A percentile compares a stretch with the other conserved stretches of the same genome.
phyloP scores from a whole-genome alignment of 1,139 yeast genomes.

The Barnettozyma hawaiiensis region DNA sequence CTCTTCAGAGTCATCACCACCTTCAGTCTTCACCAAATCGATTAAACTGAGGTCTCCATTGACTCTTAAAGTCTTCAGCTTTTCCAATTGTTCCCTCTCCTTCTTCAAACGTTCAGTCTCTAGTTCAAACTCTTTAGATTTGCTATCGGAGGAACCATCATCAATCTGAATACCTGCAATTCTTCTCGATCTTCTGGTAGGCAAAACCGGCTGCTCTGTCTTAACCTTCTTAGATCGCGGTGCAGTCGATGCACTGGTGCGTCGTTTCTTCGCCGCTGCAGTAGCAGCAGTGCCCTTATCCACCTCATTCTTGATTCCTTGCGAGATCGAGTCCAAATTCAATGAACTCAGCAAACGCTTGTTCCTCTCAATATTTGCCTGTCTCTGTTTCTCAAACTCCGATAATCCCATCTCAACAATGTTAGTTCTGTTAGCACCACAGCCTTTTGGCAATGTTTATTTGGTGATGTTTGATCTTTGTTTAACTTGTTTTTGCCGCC shows the following conservation, averaged over 20 bases:
- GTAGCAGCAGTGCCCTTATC: constrained; percentile 16
- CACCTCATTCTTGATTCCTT: constrained; percentile 23
- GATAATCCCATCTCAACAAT: constrained; percentile 32
- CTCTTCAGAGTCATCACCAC: constrained; percentile 30
- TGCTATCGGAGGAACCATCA: constrained; percentile 30
- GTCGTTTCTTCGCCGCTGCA: too few species aligned
- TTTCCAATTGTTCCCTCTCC: constrained; percentile 43
- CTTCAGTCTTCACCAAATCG: constrained; percentile 42
- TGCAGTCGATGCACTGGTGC: constrained; percentile 3
- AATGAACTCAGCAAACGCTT: constrained; percentile 44
- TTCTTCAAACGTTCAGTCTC: constrained; percentile 34
- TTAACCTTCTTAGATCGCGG: constrained; percentile 18
- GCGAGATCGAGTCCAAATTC: constrained; percentile 35
- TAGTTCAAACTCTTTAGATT: constrained; percentile 25
- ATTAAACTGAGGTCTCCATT: constrained; percentile 57
- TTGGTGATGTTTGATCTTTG: too few species aligned
- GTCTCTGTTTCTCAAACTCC: constrained; percentile 66
- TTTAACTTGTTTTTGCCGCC: too few species aligned
- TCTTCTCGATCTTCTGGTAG: constrained; percentile 60
- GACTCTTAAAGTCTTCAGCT: constrained; percentile 47
- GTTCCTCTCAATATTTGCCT: constrained; percentile 54
- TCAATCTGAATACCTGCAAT: constrained; percentile 50
- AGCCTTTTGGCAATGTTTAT: too few species aligned
- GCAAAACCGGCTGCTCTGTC: constrained; percentile 30
- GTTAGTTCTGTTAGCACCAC: too few species aligned